Evolutionary conservation across 345 rosid species (phyloP), one percentile per base, ranked within the genome.

Genomic region (Populus davidiana): DNA sequence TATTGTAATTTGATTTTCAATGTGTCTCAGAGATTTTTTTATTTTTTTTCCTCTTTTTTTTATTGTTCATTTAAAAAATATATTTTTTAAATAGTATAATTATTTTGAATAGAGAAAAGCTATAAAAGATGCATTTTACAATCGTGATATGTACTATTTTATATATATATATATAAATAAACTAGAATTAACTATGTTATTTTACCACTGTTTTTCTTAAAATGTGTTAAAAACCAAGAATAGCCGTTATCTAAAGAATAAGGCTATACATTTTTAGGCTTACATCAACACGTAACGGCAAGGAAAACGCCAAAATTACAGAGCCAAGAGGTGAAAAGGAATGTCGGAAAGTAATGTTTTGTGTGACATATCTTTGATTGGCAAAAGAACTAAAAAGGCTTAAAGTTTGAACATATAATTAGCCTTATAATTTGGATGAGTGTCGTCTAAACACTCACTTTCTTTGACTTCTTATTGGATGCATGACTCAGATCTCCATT

Each of bases 381-480:
- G 16, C 29, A 23, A 23, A 23, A 2, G 25, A 59, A 11, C 11
- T 4, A 4, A 10, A 73, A 81, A 78, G 67, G 23, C 35, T 25
- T 11, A 74, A 66, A 23, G 77, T 81, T 71, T 44, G 81, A 78
- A 76, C 71, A 59, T 76, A 76, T 73, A 71, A 79, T 80, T 73
- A 80, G 67, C 71, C 78, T 52, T 75, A 65, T 64, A 78, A 80
- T 73, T 76, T 36, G 81, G 67, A 69, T n/a, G 27, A 59, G 5
- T 59, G 64, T 59, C 64, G 64, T 8, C 64, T 59, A 59, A 59
- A 74, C 80, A 80, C 74, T 75, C 80, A 80, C 74, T 75, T 71
- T 61, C 76, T 76, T 81, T 83, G 86, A 83, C 86, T 84, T 81
- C 41, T 73, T 16, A 80, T 84, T 80, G 83, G 86, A 62, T 71